phyloP scores from a whole-genome alignment of 176 grass and related monocot genomes.

The maize (Zea mays) region Zm-B73-REFERENCE-NAM-5.0 NC_050099.1:6088001-6088500 shows the following conservation, averaged over 20 bases:
- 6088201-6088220: conserved; percentile 14
- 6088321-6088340: conserved; percentile 75
- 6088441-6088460: too few relatives aligned
- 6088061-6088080: too few relatives aligned
- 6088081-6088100: too few relatives aligned
- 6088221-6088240: conserved; percentile 2
- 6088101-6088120: too few relatives aligned
- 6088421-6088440: too few relatives aligned
- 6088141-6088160: conserved; percentile 8
- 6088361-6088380: conserved; percentile 74
- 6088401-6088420: conserved; percentile 30
- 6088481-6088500: conserved; percentile 91
- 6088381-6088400: conserved; percentile 66
- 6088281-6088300: conserved; percentile 59
- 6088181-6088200: conserved; percentile 17
- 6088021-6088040: too few relatives aligned
- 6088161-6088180: not conserved
- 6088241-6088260: conserved; percentile 9
- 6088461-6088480: conserved; percentile 47
- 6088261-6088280: conserved; percentile 32
- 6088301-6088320: conserved; percentile 57
- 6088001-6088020: too few relatives aligned
- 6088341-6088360: conserved; percentile 52
- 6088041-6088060: too few relatives aligned
- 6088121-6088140: not conserved